A percentile compares a stretch with the other conserved stretches of the same genome.
These are phyloP conservation scores for Penicillium goetzii DNA, from an alignment of 495 filamentous ascomycete genomes.

Conservation along the genomic window DNA sequence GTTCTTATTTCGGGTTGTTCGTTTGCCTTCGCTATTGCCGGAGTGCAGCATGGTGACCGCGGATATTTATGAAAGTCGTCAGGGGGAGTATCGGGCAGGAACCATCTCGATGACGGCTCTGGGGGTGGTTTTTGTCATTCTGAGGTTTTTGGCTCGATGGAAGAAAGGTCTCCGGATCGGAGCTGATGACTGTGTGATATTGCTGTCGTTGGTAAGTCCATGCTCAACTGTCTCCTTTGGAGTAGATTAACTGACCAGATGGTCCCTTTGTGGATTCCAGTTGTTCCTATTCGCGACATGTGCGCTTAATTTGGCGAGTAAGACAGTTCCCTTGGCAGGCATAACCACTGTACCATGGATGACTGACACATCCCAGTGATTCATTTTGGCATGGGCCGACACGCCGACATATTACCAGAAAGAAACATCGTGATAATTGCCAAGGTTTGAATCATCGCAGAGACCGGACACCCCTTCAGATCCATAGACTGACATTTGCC, in stretches of 20 bases:
- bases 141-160: conserved; percentile 17
- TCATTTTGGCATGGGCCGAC: conserved; percentile 21
- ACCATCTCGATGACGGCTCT: conserved; percentile 22
- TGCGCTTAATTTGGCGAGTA: conserved; percentile 9
- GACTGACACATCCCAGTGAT: conserved; percentile 15
- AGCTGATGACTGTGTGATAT: conserved; percentile 18
- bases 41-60: neutral
- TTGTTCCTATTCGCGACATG: conserved; percentile 9
- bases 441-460: conserved; percentile 2
- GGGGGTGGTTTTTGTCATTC: conserved; percentile 17
- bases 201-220: conserved; percentile 16
- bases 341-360: neutral
- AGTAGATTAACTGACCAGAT: neutral
- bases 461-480: neutral
- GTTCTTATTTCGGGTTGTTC: neutral
- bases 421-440: conserved; percentile 16
- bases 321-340: neutral
- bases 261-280: neutral
- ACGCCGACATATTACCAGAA: conserved; percentile 9
- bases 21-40: neutral
- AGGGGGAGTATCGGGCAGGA: conserved; percentile 16
- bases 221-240: neutral
- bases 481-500: neutral
- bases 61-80: conserved; percentile 9
- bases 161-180: conserved; percentile 12